phyloP scores from a whole-genome alignment of 2,329 filamentous ascomycete species.

The Drechslerella dactyloides region DNA sequence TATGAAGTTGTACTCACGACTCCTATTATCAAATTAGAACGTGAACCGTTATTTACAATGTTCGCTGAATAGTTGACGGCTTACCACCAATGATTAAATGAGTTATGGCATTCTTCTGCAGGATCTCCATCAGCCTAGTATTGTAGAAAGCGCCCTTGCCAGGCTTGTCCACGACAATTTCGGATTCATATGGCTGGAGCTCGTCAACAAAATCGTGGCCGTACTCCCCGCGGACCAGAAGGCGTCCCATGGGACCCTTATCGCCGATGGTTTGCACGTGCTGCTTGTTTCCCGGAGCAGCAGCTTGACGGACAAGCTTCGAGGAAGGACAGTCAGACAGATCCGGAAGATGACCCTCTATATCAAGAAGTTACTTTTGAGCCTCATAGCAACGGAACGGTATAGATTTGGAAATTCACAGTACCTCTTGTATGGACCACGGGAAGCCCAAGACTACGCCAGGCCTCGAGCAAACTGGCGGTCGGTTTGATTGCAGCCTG shows the following conservation, averaged over 20 bases:
- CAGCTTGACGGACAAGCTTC: constrained; percentile 62
- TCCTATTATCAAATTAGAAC: no score
- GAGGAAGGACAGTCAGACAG: constrained; percentile 64
- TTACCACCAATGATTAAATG: constrained; percentile 62
- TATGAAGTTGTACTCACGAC: constrained; percentile 28
- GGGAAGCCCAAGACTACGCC: constrained; percentile 59
- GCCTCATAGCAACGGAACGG: background rate
- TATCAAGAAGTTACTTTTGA: background rate
- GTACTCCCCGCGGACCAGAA: constrained; percentile 64
- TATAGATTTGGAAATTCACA: background rate
- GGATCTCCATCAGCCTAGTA: constrained; percentile 63
- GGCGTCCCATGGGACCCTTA: constrained; percentile 63
- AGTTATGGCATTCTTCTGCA: constrained; percentile 65
- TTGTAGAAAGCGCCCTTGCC: constrained; percentile 68
- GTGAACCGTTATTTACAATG: no score
- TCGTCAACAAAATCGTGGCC: constrained; percentile 66
- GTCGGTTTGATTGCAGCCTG: constrained; percentile 55
- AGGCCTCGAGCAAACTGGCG: constrained; percentile 58
- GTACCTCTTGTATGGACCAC: constrained; percentile 61
- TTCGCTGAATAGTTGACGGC: no score
- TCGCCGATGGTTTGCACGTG: constrained; percentile 64
- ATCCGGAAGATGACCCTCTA: constrained; percentile 62
- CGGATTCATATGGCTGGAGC: constrained; percentile 62
- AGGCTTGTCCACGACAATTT: constrained; percentile 66
- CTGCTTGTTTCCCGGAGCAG: constrained; percentile 60